Evolutionary conservation across 2,329 filamentous ascomycete species (phyloP), one percentile per base, ranked within the genome.

Genomic region (Paraconiothyrium brasiliense): DNA sequence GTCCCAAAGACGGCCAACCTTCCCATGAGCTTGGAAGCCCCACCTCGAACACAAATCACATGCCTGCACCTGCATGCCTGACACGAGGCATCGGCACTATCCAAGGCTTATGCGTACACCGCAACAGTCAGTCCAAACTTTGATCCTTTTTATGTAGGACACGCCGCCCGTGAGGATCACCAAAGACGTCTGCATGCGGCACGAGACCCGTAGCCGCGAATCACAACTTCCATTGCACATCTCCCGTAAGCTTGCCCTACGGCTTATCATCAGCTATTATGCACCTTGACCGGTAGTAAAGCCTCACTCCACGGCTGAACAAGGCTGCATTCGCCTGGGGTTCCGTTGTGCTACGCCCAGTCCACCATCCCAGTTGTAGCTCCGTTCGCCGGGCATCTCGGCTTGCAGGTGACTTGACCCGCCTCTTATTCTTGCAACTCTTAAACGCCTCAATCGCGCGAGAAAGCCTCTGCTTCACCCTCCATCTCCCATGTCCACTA

Each of bases 271-370:
- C 39, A 32, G 34, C 37, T 30, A n/a, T n/a, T 24, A 43, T 44
- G 27, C 13, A 35, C 34, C 39, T 30, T 48, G 39, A 44, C 27
- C 37, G 37, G 24, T 44, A n/a, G 24, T 20, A 20, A 7, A 24
- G 37, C 52, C 51, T 46, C 37, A 46, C 27, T 22, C 20, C 39
- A 55, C 52, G 27, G 51, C 51, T 44, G 52, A 46, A 34, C 52
- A 55, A 24, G 52, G 39, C 37, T 43, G 34, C 51, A 20, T 54
- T 30, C 14, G 50, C 50, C 50, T 43, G 37, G 9, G 3, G n/a
- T 32, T 4, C 2, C 30, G 37, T 54, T 43, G 22, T 20, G n/a
- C 11, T 14, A 9, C 34, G 24, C 20, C 13, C 16, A 30, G 2
- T 55, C 39, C 37, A 30, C n/a, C 24, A 24, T 39, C 34, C 20